Conservation (phyloP, 2,329 filamentous ascomycete species). For the Teratosphaeria pseudoeucalypti region DNA sequence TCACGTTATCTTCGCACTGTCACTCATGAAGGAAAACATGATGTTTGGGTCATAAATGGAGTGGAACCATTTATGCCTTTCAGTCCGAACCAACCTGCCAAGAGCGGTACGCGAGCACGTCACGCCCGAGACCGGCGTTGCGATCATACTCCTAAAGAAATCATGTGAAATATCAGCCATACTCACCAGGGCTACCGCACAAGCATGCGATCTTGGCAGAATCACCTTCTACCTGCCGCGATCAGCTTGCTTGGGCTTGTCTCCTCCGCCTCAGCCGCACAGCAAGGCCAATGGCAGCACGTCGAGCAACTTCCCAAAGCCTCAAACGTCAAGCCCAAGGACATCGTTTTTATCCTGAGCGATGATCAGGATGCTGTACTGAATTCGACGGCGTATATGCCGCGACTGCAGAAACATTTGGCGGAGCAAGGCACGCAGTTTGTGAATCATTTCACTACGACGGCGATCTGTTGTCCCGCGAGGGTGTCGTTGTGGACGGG, state of each 20-base stretch:
- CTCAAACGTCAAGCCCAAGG: constrained; percentile 22
- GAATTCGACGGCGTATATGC: constrained; percentile 52
- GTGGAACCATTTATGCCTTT: too few relatives aligned
- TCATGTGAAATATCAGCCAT: not conserved
- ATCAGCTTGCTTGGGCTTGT: not conserved
- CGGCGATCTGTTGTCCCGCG: constrained; percentile 57
- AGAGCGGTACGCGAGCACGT: not conserved
- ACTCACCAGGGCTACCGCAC: not conserved
- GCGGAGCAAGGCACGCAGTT: constrained; percentile 49
- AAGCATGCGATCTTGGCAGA: not conserved
- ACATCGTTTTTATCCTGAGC: constrained; percentile 57
- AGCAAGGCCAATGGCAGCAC: not conserved
- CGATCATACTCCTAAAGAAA: not conserved
- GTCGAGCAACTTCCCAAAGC: not conserved
- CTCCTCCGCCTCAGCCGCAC: not conserved
- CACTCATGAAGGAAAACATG: too few relatives aligned
- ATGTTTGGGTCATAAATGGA: too few relatives aligned
- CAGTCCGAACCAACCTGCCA: not conserved
- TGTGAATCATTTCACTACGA: constrained; percentile 54
- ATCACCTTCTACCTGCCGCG: not conserved
- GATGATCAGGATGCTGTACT: constrained; percentile 58
- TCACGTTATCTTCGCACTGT: too few relatives aligned
- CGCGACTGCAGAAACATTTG: constrained; percentile 46
- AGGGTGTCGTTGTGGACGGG: constrained; percentile 57
- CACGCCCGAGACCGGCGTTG: not conserved